Evolutionary conservation across 2,329 filamentous ascomycete species (phyloP).

Genomic region (Scedosporium minutisporum): DNA sequence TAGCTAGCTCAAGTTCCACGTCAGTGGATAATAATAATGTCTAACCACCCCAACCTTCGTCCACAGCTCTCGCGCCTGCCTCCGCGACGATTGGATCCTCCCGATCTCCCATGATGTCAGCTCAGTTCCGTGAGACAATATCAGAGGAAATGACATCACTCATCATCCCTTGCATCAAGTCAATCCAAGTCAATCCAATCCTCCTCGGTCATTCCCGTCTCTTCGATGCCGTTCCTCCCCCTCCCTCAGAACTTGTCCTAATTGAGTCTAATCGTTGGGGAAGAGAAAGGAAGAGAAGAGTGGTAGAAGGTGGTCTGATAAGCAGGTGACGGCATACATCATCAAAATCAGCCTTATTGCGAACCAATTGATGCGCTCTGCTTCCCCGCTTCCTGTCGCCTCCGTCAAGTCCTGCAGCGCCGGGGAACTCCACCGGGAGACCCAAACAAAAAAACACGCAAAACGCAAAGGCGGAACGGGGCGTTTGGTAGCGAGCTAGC

Average conservation of each 20-base stretch:
- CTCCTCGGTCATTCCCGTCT: too few species aligned
- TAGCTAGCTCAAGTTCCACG: neutral
- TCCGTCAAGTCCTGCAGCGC: neutral
- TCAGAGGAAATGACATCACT: neutral
- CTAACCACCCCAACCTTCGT: neutral
- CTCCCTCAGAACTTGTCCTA: neutral
- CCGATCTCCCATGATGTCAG: neutral
- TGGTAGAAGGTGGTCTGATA: neutral
- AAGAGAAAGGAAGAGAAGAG: too few species aligned
- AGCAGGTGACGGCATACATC: neutral
- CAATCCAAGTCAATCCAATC: neutral
- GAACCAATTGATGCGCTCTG: too few species aligned
- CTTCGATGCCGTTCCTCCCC: too few species aligned
- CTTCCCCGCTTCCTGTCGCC: neutral
- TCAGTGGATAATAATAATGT: neutral
- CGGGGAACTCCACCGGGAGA: too few species aligned
- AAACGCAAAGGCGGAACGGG: too few species aligned
- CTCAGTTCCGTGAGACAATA: neutral
- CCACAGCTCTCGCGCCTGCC: too few species aligned
- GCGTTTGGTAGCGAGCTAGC: too few species aligned
- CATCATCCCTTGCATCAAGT: neutral
- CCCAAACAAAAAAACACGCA: too few species aligned
- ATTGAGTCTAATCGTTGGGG: neutral
- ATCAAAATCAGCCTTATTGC: too few species aligned
- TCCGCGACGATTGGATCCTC: too few species aligned